Evolutionary conservation across 331 rosid genomes (phyloP), one percentile per base, ranked within the genome.

Genomic region (Dryas integrifolia): DNA sequence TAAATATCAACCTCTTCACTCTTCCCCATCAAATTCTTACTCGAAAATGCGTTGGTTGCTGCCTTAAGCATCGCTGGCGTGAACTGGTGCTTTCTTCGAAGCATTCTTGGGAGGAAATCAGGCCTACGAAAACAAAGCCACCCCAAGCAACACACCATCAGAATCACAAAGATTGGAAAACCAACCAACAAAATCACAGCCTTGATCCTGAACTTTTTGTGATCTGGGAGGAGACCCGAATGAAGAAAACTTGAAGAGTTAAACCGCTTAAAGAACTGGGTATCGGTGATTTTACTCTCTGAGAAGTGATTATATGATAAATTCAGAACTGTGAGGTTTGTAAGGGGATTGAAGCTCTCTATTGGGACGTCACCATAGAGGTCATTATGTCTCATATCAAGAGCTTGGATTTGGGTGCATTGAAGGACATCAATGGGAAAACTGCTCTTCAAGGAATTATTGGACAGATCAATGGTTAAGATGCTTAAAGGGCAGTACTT

Each of bases 61-160:
- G 86, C 90, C 68, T 73, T 75, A 0, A 90, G 88, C 68, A 85
- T 88, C 3, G 85, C 77, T 2, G 77, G 80, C 9, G 96, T 86
- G 65, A 86, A 86, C 72, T 40, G 70, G 67, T 74, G 62, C 51
- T 82, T 70, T 58, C 61, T 70, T 67, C 67, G 77, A 65, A 86
- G 62, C 58, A 58, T 80, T 70, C 77, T 72, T n/a, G 92, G 96
- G 30, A 90, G 86, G 60, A 80, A 78, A 78, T 90, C 92, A 12
- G 88, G 96, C 56, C 92, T 88, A 58, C 72, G 75, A 26, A 88
- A 75, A 80, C 88, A 90, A 49, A 86, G 50, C 88, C 90, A 86
- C 55, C 78, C 83, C 24, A 85, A 76, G 75, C 21, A 85, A 59
- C 82, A 76, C 49, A 85, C 87, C 72, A 80, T 58, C 35, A 86